Percentiles rank a stretch among this genome's conserved stretches.
Evolutionary conservation across 805 yeast genomes (phyloP).

Genomic region (Wickerhamomyces xylosicus): DNA sequence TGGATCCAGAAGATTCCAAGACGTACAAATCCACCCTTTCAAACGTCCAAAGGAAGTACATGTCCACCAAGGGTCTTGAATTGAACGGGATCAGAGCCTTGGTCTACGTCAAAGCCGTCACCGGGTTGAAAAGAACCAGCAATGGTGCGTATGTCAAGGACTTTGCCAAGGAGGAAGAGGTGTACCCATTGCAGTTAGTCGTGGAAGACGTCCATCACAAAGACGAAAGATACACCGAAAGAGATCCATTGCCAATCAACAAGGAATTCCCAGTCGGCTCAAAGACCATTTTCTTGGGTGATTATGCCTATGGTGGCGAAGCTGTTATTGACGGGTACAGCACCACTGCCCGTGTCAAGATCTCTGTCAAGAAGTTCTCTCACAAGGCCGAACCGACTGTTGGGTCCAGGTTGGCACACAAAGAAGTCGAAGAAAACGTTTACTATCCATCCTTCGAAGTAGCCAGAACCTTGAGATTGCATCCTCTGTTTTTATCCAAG

Average conservation of each 20-base stretch:
- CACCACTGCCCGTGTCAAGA: conserved; percentile 31
- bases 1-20: conserved; percentile 36
- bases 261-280: conserved; percentile 73
- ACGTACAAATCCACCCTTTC: conserved; percentile 33
- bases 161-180: conserved; percentile 39
- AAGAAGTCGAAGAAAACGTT: conserved; percentile 43
- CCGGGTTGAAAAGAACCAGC: conserved; percentile 60
- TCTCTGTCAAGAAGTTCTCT: conserved; percentile 42
- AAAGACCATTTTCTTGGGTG: conserved; percentile 72
- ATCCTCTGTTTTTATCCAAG: conserved; percentile 60
- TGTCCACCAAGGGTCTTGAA: conserved; percentile 50
- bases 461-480: conserved; percentile 43
- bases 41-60: conserved; percentile 31
- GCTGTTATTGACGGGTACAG: conserved; percentile 56
- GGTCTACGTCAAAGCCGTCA: conserved; percentile 63
- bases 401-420: conserved; percentile 49
- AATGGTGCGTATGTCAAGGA: conserved; percentile 77
- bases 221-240: conserved; percentile 66
- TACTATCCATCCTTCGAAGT: conserved; percentile 62
- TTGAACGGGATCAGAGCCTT: conserved; percentile 44
- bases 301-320: conserved; percentile 78
- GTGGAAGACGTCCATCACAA: conserved; percentile 65
- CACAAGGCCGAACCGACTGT: conserved; percentile 46
- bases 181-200: conserved; percentile 69
- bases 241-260: conserved; percentile 65